These are phyloP conservation scores for Pleurotus cornucopiae DNA, from an alignment of 768 basidiomycete species.

Conservation along the genomic window DNA sequence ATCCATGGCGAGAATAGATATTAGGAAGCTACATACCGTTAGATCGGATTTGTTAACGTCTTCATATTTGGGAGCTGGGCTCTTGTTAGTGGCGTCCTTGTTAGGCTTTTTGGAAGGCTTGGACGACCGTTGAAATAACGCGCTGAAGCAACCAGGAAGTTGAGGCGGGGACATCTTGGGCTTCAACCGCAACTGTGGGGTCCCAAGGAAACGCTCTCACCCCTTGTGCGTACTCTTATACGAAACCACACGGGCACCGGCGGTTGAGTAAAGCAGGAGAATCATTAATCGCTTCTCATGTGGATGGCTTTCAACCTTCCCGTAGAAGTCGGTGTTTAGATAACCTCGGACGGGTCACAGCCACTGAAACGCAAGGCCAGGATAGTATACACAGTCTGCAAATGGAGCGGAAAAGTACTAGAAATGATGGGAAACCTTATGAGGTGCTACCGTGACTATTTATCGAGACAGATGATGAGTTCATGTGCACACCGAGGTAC, in stretches of 20 bases:
- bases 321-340: no score
- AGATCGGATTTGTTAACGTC: slow-evolving; percentile 11
- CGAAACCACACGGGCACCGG: no score
- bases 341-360: no score
- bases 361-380: no score
- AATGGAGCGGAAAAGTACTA: no score
- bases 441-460: background rate
- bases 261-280: no score
- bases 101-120: slow-evolving; percentile 4
- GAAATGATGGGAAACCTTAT: background rate
- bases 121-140: slow-evolving; percentile 20
- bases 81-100: slow-evolving; percentile 1
- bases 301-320: background rate
- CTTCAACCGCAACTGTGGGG: no score
- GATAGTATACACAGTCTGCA: no score
- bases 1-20: background rate
- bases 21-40: background rate
- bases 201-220: no score
- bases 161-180: slow-evolving; percentile 12
- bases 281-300: slow-evolving; percentile 2
- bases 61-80: slow-evolving; percentile 10
- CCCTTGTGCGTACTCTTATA: no score
- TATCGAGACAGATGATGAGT: background rate
- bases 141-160: slow-evolving; percentile 30
- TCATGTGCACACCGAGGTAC: slow-evolving; percentile 12